Base-by-base conservation (phyloP, 2,329 filamentous ascomycete species). In the Xylariaceae sp. region DNA sequence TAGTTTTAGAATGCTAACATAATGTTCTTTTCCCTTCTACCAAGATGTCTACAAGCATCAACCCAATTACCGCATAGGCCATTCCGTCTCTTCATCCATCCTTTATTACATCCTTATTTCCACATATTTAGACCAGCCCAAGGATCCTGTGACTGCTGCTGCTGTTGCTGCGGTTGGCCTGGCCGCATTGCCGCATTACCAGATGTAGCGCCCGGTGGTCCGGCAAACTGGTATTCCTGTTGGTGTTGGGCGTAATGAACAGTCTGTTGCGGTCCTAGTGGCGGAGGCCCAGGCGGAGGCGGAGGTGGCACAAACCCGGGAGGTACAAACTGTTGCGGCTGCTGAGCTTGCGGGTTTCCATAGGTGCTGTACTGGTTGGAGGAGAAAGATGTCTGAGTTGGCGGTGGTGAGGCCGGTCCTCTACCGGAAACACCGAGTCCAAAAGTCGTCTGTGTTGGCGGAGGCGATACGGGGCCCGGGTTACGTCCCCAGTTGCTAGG, bases 271-370 rank as follows among this genome's bases (percentile, higher is more conserved):
- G 82, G 82, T 3, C 83, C 83, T 65, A 86, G 69, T 1, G 84
- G 84, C 6, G 84, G 84, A 3, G 84, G 84, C 0, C 83, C 84
- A 0, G 84, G 85, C 1, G 84, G 84, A 1, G 84, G 85, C 5
- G 85, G 84, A 2, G 85, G 85, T 3, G 83, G 84, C 44, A 87
- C 81, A 62, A 85, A 86, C 2, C 83, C 83, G 0, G 77, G 76
- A 11, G 83, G 81, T 35, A 82, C 77, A 56, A 80, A 81, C 11
- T 75, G 73, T 62, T 75, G 75, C 63, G 72, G 75, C 70, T 65
- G 75, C 56, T 75, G 70, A n/a, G 64, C 73, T 61, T 75, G 74
- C 23, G 74, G 76, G 59, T 78, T 78, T 64, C 73, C 77, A 64
- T 78, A 81, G 6, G 79, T 73, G 78, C 71, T 77, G 69, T 73